Base-by-base conservation (phyloP, 306 rosid species). In the Crataegus laevigata region DNA sequence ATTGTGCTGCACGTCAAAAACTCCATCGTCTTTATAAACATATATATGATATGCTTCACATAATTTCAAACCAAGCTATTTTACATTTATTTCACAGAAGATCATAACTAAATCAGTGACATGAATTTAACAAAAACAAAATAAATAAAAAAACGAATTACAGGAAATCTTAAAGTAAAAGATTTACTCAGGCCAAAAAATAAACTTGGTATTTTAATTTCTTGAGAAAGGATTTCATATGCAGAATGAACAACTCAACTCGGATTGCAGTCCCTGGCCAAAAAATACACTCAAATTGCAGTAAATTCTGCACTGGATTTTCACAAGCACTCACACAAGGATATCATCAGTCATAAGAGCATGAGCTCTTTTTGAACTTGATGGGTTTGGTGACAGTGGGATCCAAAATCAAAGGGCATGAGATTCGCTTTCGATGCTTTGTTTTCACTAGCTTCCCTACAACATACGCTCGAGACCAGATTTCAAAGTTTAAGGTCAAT, bases 361-460 rank as follows among this genome's bases (percentile, higher is more conserved):
- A 92, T 38, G 97, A 75, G 28, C 75, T 84, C 84, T 80, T 71
- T 8, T 80, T 89, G 91, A 96, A 87, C 83, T 79, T 82, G 84
- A 96, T 82, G 52, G 96, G 90, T 69, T 92, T 92, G 75, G 88
- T 74, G 75, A 68, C 77, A 5, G 78, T 68, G 64, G 92, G 84
- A 77, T 90, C 88, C n/a, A 96, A 60, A 40, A 76, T 68, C 68
- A 96, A 77, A 45, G 86, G 85, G 66, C 99, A 96, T 14, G 92
- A 83, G 75, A 96, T 87, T 80, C 73, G 73, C 83, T 75, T 89
- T 42, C 77, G 78, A 77, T 84, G 96, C 75, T 74, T 92, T 18
- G 96, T 82, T 85, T 83, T 90, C n/a, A 96, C 97, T 28, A 92
- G 80, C 70, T 89, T 88, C 11, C 99, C 98, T 1, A 96, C 98